phyloP scores from a whole-genome alignment of 306 rosid species.

The Prunus mira region DNA sequence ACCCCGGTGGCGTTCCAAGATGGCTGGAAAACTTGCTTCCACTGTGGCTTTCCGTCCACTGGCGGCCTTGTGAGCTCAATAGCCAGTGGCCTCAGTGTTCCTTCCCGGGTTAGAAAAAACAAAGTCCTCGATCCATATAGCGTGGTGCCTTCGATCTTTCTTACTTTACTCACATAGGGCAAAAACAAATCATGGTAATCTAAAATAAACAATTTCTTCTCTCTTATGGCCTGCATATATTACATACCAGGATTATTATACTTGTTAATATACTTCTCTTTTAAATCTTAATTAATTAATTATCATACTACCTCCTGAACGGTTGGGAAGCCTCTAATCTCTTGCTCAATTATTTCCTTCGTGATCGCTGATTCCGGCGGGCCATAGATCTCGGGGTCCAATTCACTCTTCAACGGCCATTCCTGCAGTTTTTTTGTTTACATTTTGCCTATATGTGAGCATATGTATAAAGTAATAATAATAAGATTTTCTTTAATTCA shows the following conservation, averaged over 20 bases:
- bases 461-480: background rate
- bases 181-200: slow-evolving; percentile 76
- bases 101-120: slow-evolving; percentile 49
- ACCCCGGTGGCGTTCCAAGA: slow-evolving; percentile 55
- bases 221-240: slow-evolving; percentile 50
- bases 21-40: slow-evolving; percentile 61
- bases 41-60: slow-evolving; percentile 53
- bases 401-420: slow-evolving; percentile 85
- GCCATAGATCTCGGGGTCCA: slow-evolving; percentile 67
- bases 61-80: slow-evolving; percentile 82
- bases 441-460: background rate
- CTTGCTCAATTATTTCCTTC: slow-evolving; percentile 47
- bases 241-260: background rate
- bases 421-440: slow-evolving; percentile 36
- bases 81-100: slow-evolving; percentile 58
- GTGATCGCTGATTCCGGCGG: slow-evolving; percentile 68
- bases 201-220: slow-evolving; percentile 62
- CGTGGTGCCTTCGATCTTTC: slow-evolving; percentile 58
- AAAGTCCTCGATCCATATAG: slow-evolving; percentile 75
- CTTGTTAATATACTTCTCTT: background rate
- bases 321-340: slow-evolving; percentile 44
- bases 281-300: background rate
- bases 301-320: slow-evolving; percentile 50
- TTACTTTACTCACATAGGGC: slow-evolving; percentile 62
- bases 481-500: no score